Evolutionary conservation across 2,329 filamentous ascomycete genomes (phyloP), one percentile per base, ranked within the genome.

Genomic region (Elsinoe australis): DNA sequence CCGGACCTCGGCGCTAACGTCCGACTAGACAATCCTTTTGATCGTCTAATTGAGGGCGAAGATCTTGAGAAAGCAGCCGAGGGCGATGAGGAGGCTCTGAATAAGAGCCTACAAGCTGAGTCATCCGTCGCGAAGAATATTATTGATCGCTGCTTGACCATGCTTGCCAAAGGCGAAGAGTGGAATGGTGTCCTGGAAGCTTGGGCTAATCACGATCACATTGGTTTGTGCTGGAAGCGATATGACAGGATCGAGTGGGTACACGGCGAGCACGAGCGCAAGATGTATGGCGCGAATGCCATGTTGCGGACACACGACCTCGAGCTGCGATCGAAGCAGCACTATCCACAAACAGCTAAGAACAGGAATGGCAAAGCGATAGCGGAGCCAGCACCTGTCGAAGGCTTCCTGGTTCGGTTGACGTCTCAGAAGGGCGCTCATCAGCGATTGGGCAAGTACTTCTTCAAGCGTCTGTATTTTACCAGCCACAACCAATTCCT

Each of bases 241-340:
- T 84, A 83, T 57, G 80, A 84, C 56, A 71, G 80, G 18, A 65
- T 84, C 12, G 80, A 84, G 62, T 84, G 80, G 80, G 69, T 84
- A 3, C 73, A 81, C 60, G 80, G 80, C 12, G 68, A 69, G 8
- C 80, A 82, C 47, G 80, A 84, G 58, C 72, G 78, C 54, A 78
- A 76, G 52, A 84, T 84, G 80, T 82, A 82, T 53, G 80, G 80
- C 28, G 76, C 79, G 0, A 78, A 83, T 53, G 80, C 78, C 24
- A 82, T 84, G 79, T 69, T 76, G 53, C 74, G 72, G 42, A 78
- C 79, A 2, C 80, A 84, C 58, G 79, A 83, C 44, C 71, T 84
- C 12, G 79, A 84, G 59, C 61, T 84, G 31, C 72, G 80, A 3
- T 79, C 79, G 0, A 82, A 82, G 58, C 67, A 75, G 47, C 80